Evolutionary conservation across 148 eudicot genomes (phyloP), one percentile per base, ranked within the genome.

Genomic region (Rhododendron ovatum): DNA sequence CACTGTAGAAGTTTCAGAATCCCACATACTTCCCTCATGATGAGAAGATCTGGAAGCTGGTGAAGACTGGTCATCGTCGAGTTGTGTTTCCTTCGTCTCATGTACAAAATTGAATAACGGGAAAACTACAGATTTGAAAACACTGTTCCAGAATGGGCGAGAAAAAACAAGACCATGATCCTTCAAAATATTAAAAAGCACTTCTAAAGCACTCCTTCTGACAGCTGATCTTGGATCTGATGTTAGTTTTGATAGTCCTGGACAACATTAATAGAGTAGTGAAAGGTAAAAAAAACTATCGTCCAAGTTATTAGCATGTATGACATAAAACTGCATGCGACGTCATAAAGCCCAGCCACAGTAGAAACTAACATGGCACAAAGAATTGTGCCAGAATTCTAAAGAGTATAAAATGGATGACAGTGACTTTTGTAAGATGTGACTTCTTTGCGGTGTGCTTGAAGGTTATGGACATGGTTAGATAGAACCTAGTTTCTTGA

Each of bases 111-210:
- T 87, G 88, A 98, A 96, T 84, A 98, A 88, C 8, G 99, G 99
- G 84, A 92, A 95, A 78, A 98, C 90, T 84, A 95, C 96, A 89
- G 90, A 84, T 79, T 86, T 90, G 91, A 93, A 91, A 85, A 98
- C 88, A 87, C 87, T 88, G 75, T 85, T 90, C 99, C 99, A 98
- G 83, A 98, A 98, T 82, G 91, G 88, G 55, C 89, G 92, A 17
- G 99, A 90, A 87, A 98, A 98, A 79, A 94, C 94, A 86, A 90
- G 93, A 63, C 99, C 99, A 57, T 98, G 99, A 93, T 98, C 99
- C 95, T 92, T 95, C 90, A 98, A 93, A 87, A 98, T 98, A 93
- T 98, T 95, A 82, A 98, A 98, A 61, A 95, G 93, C 85, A 95
- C 99, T 93, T 98, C 98, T 90, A 95, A 87, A 75, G 99, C 91